phyloP scores from a whole-genome alignment of 2,329 filamentous ascomycete genomes.

The Colletotrichum tofieldiae region DNA sequence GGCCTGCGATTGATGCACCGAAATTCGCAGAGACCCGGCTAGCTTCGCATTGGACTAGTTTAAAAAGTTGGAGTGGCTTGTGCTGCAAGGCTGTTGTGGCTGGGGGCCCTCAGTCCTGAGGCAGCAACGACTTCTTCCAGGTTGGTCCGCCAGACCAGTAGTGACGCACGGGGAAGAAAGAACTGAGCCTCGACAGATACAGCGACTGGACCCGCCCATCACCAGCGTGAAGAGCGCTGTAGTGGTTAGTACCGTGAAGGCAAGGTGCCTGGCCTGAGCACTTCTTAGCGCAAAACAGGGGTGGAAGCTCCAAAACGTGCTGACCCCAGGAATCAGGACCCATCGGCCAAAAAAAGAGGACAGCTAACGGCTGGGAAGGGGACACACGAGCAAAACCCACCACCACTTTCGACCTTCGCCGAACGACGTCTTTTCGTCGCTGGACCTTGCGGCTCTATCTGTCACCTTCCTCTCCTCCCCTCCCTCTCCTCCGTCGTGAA shows the following conservation, averaged over 20 bases:
- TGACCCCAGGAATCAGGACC: constrained; percentile 43
- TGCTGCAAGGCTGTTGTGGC: constrained; percentile 38
- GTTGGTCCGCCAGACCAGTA: constrained; percentile 2
- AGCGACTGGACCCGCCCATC: constrained; percentile 9
- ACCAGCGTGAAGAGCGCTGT: constrained; percentile 16
- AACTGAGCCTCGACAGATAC: neutral
- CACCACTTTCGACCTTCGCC: constrained; percentile 36
- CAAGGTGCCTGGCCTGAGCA: constrained; percentile 22
- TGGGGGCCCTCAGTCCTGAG: constrained; percentile 11
- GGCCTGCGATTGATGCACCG: constrained; percentile 8
- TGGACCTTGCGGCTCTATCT: constrained; percentile 42
- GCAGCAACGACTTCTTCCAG: neutral
- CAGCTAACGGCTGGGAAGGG: constrained; percentile 47
- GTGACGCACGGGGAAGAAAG: constrained; percentile 19
- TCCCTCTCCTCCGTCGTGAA: neutral
- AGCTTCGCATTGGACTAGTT: constrained; percentile 20
- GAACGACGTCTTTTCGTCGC: constrained; percentile 42
- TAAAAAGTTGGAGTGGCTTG: constrained; percentile 38
- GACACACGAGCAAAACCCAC: constrained; percentile 44
- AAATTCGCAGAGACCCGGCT: constrained; percentile 14
- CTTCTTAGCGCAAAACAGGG: constrained; percentile 41
- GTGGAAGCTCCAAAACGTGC: constrained; percentile 42
- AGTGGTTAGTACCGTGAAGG: neutral
- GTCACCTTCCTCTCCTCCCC: constrained; percentile 14
- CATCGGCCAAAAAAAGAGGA: constrained; percentile 47